Percentiles rank a stretch among this genome's conserved stretches.
phyloP scores from a whole-genome alignment of 2,329 filamentous ascomycete species.

The Arthrobotrys entomopaga region DNA sequence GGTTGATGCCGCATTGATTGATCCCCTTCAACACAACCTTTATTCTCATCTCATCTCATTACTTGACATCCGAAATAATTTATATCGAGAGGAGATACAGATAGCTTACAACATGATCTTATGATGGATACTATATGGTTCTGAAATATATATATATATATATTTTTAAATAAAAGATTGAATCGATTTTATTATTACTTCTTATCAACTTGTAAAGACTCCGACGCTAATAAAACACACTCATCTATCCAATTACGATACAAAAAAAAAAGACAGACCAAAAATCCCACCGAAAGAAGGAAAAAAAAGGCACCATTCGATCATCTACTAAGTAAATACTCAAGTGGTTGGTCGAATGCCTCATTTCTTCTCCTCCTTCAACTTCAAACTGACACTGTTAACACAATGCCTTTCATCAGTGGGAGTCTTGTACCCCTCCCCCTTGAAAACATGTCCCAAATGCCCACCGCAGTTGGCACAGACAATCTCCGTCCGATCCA shows the following conservation, averaged over 20 bases:
- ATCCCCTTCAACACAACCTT: too few species aligned
- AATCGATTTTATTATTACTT: too few species aligned
- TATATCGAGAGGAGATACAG: too few species aligned
- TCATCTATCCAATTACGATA: slow-evolving; percentile 9
- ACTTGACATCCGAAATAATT: too few species aligned
- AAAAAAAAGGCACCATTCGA: not conserved
- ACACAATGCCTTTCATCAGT: slow-evolving; percentile 98
- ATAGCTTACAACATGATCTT: too few species aligned
- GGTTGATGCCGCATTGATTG: too few species aligned
- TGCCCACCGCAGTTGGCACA: slow-evolving; percentile 95
- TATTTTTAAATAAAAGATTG: too few species aligned
- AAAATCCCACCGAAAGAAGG: slow-evolving; percentile 6
- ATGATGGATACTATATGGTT: too few species aligned
- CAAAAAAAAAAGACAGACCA: not conserved
- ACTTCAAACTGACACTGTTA: slow-evolving; percentile 90
- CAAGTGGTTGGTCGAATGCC: not conserved
- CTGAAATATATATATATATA: not conserved
- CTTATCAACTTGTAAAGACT: slow-evolving; percentile 4
- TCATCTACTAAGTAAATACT: too few species aligned
- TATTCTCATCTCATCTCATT: too few species aligned
- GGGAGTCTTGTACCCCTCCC: slow-evolving; percentile 82
- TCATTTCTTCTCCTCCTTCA: slow-evolving; percentile 64
- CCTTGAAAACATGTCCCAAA: slow-evolving; percentile 90
- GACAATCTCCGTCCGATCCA: slow-evolving; percentile 90
- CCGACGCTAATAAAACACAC: slow-evolving; percentile 10